These are phyloP conservation scores for Ophiostoma sp. DNA, from an alignment of 2,329 filamentous ascomycete genomes.

Conservation along the genomic window DNA sequence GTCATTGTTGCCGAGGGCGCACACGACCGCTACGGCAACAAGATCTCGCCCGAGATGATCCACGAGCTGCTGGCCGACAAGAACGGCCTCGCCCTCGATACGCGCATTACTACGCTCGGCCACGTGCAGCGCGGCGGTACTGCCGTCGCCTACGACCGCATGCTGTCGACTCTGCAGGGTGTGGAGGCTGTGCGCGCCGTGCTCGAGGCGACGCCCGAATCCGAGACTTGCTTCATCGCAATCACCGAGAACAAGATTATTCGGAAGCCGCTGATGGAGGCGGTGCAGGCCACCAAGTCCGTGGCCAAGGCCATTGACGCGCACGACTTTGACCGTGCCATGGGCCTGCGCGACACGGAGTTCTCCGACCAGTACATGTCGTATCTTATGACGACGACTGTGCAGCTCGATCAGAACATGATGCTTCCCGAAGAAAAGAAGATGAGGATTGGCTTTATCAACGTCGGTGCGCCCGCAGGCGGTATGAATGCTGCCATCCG, in stretches of 20 bases:
- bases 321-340: conserved; percentile 81
- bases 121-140: conserved; percentile 95
- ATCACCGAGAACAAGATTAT: conserved; percentile 98
- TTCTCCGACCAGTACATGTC: conserved; percentile 89
- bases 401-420: conserved; percentile 59
- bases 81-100: conserved; percentile 72
- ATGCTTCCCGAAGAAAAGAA: conserved; percentile 65
- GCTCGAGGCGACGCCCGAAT: conserved; percentile 80
- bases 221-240: conserved; percentile 88
- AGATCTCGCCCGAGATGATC: conserved; percentile 74
- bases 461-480: conserved; percentile 91
- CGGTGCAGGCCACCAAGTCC: conserved; percentile 78
- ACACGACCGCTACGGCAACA: conserved; percentile 74
- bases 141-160: conserved; percentile 89
- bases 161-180: conserved; percentile 86
- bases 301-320: conserved; percentile 75
- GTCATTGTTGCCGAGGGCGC: conserved; percentile 97
- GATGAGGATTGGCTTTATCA: conserved; percentile 92
- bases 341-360: conserved; percentile 83
- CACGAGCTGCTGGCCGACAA: conserved; percentile 80
- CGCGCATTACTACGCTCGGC: conserved; percentile 87
- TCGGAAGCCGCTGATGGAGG: conserved; percentile 80
- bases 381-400: conserved; percentile 85
- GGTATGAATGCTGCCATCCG: conserved; percentile 97
- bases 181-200: conserved; percentile 92